A percentile compares a stretch with the other conserved stretches of the same genome.
Conservation (phyloP, 2,329 filamentous ascomycete genomes). For the Pestalotiopsis sp. region DNA sequence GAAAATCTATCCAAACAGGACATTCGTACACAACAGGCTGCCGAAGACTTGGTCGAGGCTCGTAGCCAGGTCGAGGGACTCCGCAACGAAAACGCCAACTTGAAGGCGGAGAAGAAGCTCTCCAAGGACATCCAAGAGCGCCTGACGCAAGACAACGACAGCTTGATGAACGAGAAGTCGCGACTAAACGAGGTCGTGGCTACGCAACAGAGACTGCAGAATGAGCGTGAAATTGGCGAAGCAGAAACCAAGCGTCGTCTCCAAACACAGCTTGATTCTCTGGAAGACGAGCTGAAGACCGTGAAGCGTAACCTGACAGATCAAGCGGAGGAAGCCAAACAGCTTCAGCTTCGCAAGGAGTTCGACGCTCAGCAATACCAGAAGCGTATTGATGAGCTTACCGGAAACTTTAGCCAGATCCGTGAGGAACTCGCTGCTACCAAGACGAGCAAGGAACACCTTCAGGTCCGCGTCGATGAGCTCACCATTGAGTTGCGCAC, state of each 20-base stretch:
- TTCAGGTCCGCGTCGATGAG: conserved; percentile 88
- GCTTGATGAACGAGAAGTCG: conserved; percentile 79
- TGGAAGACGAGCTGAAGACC: conserved; percentile 78
- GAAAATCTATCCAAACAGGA: conserved; percentile 90
- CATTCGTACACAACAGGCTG: conserved; percentile 84
- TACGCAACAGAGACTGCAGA: conserved; percentile 85
- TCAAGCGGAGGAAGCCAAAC: conserved; percentile 83
- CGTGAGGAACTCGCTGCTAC: conserved; percentile 85
- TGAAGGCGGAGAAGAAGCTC: conserved; percentile 92
- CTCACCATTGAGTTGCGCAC: conserved; percentile 84
- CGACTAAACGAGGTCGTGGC: conserved; percentile 81
- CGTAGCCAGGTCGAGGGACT: conserved; percentile 82
- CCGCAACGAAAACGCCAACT: conserved; percentile 86
- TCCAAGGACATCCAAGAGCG: conserved; percentile 94
- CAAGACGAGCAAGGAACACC: conserved; percentile 86
- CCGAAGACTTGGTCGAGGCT: conserved; percentile 88
- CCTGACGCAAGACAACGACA: conserved; percentile 85
- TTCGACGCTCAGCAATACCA: conserved; percentile 87
- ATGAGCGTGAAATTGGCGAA: conserved; percentile 86
- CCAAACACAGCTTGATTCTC: conserved; percentile 73
- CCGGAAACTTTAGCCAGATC: conserved; percentile 74
- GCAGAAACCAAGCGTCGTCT: conserved; percentile 80
- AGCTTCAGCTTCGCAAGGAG: conserved; percentile 80
- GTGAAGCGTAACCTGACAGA: conserved; percentile 83
- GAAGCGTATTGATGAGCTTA: conserved; percentile 90